phyloP scores from a whole-genome alignment of 352 stramenopile genomes.

The Phytopythium delawarense region DNA sequence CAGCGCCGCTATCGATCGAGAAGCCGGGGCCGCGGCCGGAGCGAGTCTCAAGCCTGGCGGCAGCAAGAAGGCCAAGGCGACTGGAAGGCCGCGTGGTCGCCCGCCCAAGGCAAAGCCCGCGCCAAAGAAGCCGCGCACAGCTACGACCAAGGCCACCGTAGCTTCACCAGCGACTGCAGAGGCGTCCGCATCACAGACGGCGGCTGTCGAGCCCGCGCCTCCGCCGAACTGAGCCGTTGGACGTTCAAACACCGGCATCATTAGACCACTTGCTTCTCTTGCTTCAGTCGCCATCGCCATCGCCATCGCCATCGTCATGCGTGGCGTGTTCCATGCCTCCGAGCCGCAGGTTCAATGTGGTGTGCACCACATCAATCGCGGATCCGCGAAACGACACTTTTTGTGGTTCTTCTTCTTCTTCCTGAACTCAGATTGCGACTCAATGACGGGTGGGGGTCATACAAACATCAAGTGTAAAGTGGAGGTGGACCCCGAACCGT shows the following conservation, averaged over 20 bases:
- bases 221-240: neutral
- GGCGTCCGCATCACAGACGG: neutral
- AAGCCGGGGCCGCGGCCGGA: neutral
- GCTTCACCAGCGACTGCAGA: neutral
- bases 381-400: slow-evolving; percentile 6
- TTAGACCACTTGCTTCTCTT: too few species aligned
- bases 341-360: neutral
- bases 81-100: neutral
- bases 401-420: neutral
- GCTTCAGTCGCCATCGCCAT: too few species aligned
- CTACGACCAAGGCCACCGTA: neutral
- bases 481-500: slow-evolving; percentile 23
- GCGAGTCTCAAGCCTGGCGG: slow-evolving; percentile 11
- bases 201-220: neutral
- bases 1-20: neutral
- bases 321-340: too few species aligned
- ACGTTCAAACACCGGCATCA: neutral
- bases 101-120: neutral
- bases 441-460: slow-evolving; percentile 6
- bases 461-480: slow-evolving; percentile 27
- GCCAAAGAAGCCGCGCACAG: slow-evolving; percentile 3
- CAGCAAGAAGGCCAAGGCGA: neutral
- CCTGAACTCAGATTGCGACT: slow-evolving; percentile 1
- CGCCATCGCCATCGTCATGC: too few species aligned
- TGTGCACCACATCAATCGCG: slow-evolving; percentile 7